Evolutionary conservation across 2,329 filamentous ascomycete species (phyloP).

Genomic region (Pseudogymnoascus sp.): DNA sequence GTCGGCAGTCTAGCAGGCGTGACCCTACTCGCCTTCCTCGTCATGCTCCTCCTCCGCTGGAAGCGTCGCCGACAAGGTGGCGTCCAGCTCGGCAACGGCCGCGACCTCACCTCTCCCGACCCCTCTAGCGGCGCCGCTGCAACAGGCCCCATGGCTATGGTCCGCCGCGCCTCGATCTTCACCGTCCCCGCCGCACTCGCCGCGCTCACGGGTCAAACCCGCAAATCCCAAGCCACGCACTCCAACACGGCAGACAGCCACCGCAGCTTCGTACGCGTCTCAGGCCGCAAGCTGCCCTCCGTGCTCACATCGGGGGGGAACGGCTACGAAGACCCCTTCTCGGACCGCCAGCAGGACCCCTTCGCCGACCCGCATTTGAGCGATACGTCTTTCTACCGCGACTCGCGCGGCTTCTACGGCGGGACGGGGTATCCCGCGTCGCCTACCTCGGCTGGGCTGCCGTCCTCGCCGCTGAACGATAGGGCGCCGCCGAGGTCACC

Average conservation of each 20-base stretch:
- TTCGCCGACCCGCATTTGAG: slow-evolving; percentile 37
- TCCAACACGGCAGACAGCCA: slow-evolving; percentile 23
- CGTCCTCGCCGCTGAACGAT: slow-evolving; percentile 13
- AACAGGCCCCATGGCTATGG: neutral
- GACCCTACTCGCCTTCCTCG: slow-evolving; percentile 46
- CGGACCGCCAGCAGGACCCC: slow-evolving; percentile 25
- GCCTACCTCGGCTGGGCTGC: neutral
- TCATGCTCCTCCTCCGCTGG: slow-evolving; percentile 47
- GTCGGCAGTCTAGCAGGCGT: slow-evolving; percentile 43
- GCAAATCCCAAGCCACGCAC: slow-evolving; percentile 25
- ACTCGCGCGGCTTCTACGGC: slow-evolving; percentile 40
- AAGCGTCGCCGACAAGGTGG: slow-evolving; percentile 42
- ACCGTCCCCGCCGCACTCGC: slow-evolving; percentile 44
- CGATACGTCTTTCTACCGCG: slow-evolving; percentile 45
- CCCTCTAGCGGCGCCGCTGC: slow-evolving; percentile 20
- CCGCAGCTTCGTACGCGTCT: slow-evolving; percentile 56
- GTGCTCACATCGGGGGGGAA: slow-evolving; percentile 56
- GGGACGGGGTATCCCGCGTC: slow-evolving; percentile 19
- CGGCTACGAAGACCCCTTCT: slow-evolving; percentile 47
- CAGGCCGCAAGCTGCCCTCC: slow-evolving; percentile 56
- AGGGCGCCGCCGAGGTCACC: slow-evolving; percentile 29
- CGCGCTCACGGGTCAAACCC: slow-evolving; percentile 33
- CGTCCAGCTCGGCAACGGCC: slow-evolving; percentile 37
- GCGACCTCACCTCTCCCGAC: slow-evolving; percentile 27
- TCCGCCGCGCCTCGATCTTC: slow-evolving; percentile 32